Evolutionary conservation across 495 filamentous ascomycete genomes (phyloP).

Genomic region (Geoglossum glabrum): DNA sequence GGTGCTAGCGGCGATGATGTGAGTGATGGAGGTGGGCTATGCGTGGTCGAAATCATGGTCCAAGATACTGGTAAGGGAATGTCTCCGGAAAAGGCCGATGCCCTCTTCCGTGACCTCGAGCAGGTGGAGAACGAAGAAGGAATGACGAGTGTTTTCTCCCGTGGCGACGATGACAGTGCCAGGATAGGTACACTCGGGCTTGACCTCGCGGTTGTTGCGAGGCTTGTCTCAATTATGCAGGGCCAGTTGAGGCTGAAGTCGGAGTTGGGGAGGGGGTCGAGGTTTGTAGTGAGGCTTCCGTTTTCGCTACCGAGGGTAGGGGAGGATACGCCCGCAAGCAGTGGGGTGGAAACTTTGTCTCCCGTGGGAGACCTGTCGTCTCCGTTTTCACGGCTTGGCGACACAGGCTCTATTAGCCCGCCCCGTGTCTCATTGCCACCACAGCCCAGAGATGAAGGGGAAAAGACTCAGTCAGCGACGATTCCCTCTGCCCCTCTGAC

Average conservation of each 20-base stretch:
- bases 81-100: slow-evolving; percentile 46
- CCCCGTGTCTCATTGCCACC: neutral
- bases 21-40: slow-evolving; percentile 23
- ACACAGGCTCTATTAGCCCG: neutral
- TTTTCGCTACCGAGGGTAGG: slow-evolving; percentile 34
- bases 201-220: slow-evolving; percentile 68
- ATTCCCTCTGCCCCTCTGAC: neutral
- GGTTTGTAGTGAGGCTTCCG: slow-evolving; percentile 54
- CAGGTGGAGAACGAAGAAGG: slow-evolving; percentile 50
- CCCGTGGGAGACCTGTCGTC: neutral
- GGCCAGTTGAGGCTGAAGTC: slow-evolving; percentile 78
- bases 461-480: neutral
- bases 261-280: slow-evolving; percentile 66
- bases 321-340: neutral
- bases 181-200: slow-evolving; percentile 39
- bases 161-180: slow-evolving; percentile 10
- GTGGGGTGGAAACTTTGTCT: neutral
- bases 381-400: neutral
- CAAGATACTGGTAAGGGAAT: slow-evolving; percentile 73
- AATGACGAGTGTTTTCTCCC: slow-evolving; percentile 6
- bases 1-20: neutral
- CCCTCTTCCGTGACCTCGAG: slow-evolving; percentile 70
- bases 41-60: slow-evolving; percentile 43
- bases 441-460: neutral
- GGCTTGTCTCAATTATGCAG: slow-evolving; percentile 75